Percentiles rank a stretch among this genome's conserved stretches.
Evolutionary conservation across 768 basidiomycete species (phyloP).

Genomic region (Trametes villosa): DNA sequence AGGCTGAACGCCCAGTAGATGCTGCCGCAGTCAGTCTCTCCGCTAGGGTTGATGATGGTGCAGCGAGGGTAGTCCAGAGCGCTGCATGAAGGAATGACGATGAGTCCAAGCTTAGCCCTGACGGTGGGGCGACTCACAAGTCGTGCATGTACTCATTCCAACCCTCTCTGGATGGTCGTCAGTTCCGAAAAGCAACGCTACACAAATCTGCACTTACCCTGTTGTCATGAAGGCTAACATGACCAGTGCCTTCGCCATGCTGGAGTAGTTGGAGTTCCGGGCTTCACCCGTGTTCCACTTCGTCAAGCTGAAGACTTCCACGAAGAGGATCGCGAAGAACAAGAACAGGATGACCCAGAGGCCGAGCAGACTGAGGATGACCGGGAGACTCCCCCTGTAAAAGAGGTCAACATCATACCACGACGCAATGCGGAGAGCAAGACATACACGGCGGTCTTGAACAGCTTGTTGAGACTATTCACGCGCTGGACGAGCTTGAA

Average conservation of each 20-base stretch:
- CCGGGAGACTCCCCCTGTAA: conserved; percentile 79
- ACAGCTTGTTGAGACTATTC: conserved; percentile 88
- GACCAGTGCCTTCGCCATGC: conserved; percentile 77
- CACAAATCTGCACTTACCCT: conserved; percentile 59
- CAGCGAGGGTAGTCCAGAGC: conserved; percentile 80
- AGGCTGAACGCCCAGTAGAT: conserved; percentile 79
- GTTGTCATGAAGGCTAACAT: conserved; percentile 94
- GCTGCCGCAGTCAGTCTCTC: conserved; percentile 88
- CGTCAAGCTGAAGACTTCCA: conserved; percentile 91
- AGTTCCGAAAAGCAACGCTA: not conserved
- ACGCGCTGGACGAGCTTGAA: conserved; percentile 93
- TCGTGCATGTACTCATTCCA: conserved; percentile 99
- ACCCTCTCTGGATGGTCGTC: conserved; percentile 64
- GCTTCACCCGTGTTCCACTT: conserved; percentile 79
- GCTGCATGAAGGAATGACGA: conserved; percentile 46
- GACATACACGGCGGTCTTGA: conserved; percentile 94
- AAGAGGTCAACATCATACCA: not conserved
- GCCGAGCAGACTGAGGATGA: conserved; percentile 80
- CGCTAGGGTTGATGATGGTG: conserved; percentile 50
- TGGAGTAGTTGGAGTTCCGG: conserved; percentile 75
- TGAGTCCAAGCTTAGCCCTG: too few relatives aligned
- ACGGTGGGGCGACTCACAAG: conserved; percentile 52
- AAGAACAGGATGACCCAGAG: conserved; percentile 91
- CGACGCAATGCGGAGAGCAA: not conserved
- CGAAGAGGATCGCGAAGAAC: conserved; percentile 86